Conservation (phyloP, 2,329 filamentous ascomycete species). For the Westerdykella ornata region DNA sequence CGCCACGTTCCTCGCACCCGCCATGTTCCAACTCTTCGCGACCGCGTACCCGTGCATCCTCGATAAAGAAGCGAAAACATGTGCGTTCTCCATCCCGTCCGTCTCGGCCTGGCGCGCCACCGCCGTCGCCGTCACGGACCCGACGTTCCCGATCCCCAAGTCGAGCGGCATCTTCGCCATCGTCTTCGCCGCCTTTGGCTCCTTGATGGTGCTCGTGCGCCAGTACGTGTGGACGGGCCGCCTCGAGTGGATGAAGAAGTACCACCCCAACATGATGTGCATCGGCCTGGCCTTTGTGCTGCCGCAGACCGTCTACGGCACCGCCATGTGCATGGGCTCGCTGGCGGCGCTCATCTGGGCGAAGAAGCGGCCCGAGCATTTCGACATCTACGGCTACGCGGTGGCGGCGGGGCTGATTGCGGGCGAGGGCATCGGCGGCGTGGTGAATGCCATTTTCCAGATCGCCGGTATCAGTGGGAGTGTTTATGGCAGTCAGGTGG, state of each 20-base stretch:
- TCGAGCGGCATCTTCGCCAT: constrained; percentile 54
- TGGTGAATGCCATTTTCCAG: constrained; percentile 53
- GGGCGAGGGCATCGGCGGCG: constrained; percentile 57
- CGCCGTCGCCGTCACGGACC: constrained; percentile 55
- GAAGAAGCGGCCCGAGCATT: constrained; percentile 47
- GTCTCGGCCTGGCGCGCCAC: constrained; percentile 62
- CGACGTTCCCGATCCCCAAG: constrained; percentile 49
- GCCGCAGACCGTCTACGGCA: constrained; percentile 51
- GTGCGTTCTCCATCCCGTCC: constrained; percentile 57
- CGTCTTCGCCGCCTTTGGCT: constrained; percentile 48
- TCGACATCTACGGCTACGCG: constrained; percentile 55
- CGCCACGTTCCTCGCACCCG: constrained; percentile 60
- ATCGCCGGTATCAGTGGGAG: constrained; percentile 40
- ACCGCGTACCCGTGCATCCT: constrained; percentile 63
- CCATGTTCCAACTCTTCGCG: constrained; percentile 61
- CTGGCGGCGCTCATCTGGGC: constrained; percentile 49
- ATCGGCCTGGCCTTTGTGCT: constrained; percentile 55
- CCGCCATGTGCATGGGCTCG: constrained; percentile 54
- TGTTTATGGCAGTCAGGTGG: constrained; percentile 39
- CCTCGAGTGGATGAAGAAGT: constrained; percentile 50
- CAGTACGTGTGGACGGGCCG: constrained; percentile 51
- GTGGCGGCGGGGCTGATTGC: constrained; percentile 56
- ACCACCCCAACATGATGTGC: constrained; percentile 58
- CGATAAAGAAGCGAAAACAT: constrained; percentile 42
- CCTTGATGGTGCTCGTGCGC: constrained; percentile 48